Percentiles rank a stretch among this genome's conserved stretches.
phyloP scores from a whole-genome alignment of 1,284 basidiomycete species.

The Thelephora terrestris region DNA sequence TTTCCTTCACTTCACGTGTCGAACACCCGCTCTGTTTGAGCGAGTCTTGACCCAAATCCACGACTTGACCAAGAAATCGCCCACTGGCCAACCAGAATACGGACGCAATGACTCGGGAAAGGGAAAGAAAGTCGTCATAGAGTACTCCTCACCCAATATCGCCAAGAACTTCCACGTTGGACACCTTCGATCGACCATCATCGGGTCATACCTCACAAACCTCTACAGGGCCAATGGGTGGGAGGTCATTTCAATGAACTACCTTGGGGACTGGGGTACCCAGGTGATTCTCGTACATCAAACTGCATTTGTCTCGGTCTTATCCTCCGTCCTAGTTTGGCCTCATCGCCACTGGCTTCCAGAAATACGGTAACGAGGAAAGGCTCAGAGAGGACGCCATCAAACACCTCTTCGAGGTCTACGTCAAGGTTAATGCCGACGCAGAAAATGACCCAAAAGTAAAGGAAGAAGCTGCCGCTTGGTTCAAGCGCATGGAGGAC shows the following conservation, averaged over 20 bases:
- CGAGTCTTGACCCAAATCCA: conserved; percentile 80
- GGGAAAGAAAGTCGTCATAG: conserved; percentile 74
- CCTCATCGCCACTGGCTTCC: conserved; percentile 86
- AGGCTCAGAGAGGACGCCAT: conserved; percentile 85
- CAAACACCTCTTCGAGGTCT: conserved; percentile 91
- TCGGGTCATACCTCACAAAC: conserved; percentile 90
- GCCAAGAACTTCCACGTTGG: conserved; percentile 99
- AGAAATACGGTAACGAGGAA: conserved; percentile 84
- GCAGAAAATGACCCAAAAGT: conserved; percentile 64
- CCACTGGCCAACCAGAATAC: conserved; percentile 50
- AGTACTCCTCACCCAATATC: conserved; percentile 97
- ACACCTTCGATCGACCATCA: conserved; percentile 94
- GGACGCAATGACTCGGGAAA: conserved; percentile 67
- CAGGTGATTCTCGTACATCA: conserved; percentile 42
- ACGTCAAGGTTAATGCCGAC: conserved; percentile 90
- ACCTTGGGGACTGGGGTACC: conserved; percentile 92
- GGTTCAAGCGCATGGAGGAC: conserved; percentile 97
- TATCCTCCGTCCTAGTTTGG: conserved; percentile 44
- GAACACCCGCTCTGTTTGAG: conserved; percentile 62
- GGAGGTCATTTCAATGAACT: conserved; percentile 89
- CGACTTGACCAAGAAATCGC: conserved; percentile 52
- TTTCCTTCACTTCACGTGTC: conserved; percentile 78
- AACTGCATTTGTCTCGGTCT: not conserved
- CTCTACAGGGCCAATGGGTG: conserved; percentile 91
- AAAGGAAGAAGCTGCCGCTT: conserved; percentile 77